These are phyloP conservation scores for Coffea humblotiana DNA, from an alignment of 305 asterid genomes.

Conservation along the genomic window DNA sequence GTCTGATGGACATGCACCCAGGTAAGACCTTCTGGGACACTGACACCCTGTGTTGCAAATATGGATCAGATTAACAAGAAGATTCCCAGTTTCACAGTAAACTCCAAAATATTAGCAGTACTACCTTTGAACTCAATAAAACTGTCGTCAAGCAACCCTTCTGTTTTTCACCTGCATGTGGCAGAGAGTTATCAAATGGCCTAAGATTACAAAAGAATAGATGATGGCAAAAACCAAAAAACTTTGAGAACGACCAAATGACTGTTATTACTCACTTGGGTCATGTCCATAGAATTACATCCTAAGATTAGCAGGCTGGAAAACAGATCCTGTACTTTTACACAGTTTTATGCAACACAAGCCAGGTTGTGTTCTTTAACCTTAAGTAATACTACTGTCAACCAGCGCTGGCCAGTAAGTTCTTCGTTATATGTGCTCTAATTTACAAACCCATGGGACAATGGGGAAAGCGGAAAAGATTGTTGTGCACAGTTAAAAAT, in stretches of 20 bases:
- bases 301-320: neutral
- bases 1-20: conserved; percentile 89
- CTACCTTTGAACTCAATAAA: conserved; percentile 71
- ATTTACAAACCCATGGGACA: neutral
- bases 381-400: neutral
- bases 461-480: neutral
- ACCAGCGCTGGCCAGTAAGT: neutral
- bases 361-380: neutral
- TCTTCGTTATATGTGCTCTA: neutral
- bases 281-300: neutral
- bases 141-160: conserved; percentile 61
- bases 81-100: neutral
- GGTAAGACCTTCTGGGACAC: conserved; percentile 67
- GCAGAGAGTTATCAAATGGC: conserved; percentile 10
- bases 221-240: neutral
- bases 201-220: neutral
- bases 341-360: neutral
- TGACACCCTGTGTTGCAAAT: conserved; percentile 49
- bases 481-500: too few species aligned
- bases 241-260: neutral
- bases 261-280: neutral
- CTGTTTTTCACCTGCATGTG: conserved; percentile 56
- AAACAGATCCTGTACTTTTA: neutral
- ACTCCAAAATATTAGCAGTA: conserved; percentile 1
- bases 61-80: conserved; percentile 9